Evolutionary conservation across 2,329 filamentous ascomycete species (phyloP), one percentile per base, ranked within the genome.

Genomic region (Grosmannia clavigera): DNA sequence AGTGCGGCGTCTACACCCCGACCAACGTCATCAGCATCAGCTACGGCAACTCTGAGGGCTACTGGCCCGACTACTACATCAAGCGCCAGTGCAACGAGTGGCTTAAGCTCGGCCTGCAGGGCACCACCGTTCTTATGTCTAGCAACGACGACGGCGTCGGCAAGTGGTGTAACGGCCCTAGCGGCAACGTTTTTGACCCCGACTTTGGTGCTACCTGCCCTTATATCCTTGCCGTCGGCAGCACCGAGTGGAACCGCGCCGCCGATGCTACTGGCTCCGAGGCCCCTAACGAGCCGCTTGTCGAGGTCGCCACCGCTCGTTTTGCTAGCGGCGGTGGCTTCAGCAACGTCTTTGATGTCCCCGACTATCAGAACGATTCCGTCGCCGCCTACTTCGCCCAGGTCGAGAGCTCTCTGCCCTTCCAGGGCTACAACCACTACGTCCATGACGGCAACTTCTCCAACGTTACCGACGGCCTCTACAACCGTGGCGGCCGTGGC

Each of bases 21-120:
- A 78, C 80, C 6, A 80, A 81, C 62, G 80, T 82, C 9, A 74
- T 82, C 59, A 76, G 74, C 25, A 78, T 83, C 62, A 79, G 76
- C 1, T 82, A 82, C 66, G 79, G 78, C 43, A 76, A 76, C 48
- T 72, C 76, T 43, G 81, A 84, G 68, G 69, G 70, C 11, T 76
- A 77, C n/a, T 72, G 82, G 25, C 80, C 81, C 0, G 68, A 74
- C 12, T 71, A 69, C 60, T 84, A 84, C 68, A 77, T 81, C 63
- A 71, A 77, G 63, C 71, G 75, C 5, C 75, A 77, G 65, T 78
- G 77, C 67, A 71, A 73, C 60, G 74, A 78, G 66, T 76, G 78
- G 64, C 70, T 81, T 66, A 81, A 81, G 66, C 73, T 81, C 1
- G 76, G 73, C 4, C 70, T 78, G 7, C 74, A 75, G 61, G 76